Evolutionary conservation across 331 rosid species (phyloP).

Genomic region (Cydonia oblonga): DNA sequence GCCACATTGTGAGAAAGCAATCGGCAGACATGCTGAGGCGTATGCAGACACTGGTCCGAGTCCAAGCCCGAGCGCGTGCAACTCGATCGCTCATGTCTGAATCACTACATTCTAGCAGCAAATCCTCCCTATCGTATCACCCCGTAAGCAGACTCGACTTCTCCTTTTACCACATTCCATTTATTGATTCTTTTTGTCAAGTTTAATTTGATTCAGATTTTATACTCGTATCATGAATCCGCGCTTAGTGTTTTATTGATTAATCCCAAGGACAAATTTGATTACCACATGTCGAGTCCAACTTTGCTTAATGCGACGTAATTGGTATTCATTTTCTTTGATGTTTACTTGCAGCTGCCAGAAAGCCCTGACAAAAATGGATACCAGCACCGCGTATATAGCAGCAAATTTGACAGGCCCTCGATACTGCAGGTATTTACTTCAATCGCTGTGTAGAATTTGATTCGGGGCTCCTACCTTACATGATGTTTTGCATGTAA

Average conservation of each 20-base stretch:
- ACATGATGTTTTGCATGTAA: background rate
- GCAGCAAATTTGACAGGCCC: conserved; percentile 55
- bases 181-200: background rate
- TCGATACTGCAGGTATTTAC: conserved; percentile 59
- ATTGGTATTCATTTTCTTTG: background rate
- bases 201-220: background rate
- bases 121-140: conserved; percentile 35
- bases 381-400: conserved; percentile 28
- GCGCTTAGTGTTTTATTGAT: background rate
- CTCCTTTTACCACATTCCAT: background rate
- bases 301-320: background rate
- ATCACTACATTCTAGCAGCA: conserved; percentile 31
- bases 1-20: conserved; percentile 85
- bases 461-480: background rate
- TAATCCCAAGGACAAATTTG: background rate
- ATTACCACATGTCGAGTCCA: background rate
- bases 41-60: conserved; percentile 83
- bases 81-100: conserved; percentile 32
- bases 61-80: conserved; percentile 73
- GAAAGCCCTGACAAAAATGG: conserved; percentile 27
- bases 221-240: background rate
- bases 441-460: background rate
- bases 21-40: conserved; percentile 82
- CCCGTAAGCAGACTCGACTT: conserved; percentile 39
- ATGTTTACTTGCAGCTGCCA: conserved; percentile 36